Evolutionary conservation across 2,329 filamentous ascomycete genomes (phyloP).

Genomic region (Penicillium sp.): DNA sequence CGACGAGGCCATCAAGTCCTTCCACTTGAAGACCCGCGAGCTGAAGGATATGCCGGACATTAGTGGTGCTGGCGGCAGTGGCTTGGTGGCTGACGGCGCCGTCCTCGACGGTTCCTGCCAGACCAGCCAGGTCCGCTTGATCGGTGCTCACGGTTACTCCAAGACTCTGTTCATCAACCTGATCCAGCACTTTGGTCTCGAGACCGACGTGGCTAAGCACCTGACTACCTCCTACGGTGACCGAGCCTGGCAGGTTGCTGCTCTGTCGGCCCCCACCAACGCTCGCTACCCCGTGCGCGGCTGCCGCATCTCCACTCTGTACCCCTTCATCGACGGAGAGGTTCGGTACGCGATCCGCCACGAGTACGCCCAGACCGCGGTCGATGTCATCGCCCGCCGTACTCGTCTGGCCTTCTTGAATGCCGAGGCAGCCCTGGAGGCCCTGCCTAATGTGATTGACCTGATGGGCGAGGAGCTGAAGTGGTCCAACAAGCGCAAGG

Average conservation of each 20-base stretch:
- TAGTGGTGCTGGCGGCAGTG: slow-evolving; percentile 70
- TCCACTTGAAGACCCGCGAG: slow-evolving; percentile 62
- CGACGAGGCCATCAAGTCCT: slow-evolving; percentile 73
- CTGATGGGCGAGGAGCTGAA: slow-evolving; percentile 82
- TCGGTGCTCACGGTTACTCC: slow-evolving; percentile 84
- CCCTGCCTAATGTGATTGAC: slow-evolving; percentile 82
- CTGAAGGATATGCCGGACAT: slow-evolving; percentile 65
- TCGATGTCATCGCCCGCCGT: slow-evolving; percentile 82
- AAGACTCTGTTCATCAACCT: slow-evolving; percentile 93
- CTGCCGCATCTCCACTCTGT: slow-evolving; percentile 74
- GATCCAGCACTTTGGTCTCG: slow-evolving; percentile 88
- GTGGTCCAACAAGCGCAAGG: slow-evolving; percentile 73
- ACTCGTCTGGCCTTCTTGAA: slow-evolving; percentile 89
- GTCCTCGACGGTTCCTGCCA: slow-evolving; percentile 74
- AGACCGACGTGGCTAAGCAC: slow-evolving; percentile 90
- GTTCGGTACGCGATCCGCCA: slow-evolving; percentile 83
- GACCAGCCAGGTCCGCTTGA: slow-evolving; percentile 77
- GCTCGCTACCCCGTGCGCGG: slow-evolving; percentile 81
- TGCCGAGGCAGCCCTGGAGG: slow-evolving; percentile 84
- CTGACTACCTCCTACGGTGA: slow-evolving; percentile 87
- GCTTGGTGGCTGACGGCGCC: slow-evolving; percentile 70
- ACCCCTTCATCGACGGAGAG: slow-evolving; percentile 91
- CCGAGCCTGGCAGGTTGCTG: slow-evolving; percentile 85
- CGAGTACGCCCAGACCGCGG: slow-evolving; percentile 89
- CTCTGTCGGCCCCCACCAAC: slow-evolving; percentile 74